A percentile compares a stretch with the other conserved stretches of the same genome.
Conservation (phyloP, 2,329 filamentous ascomycete genomes). For the Exophiala oligosperma region DNA sequence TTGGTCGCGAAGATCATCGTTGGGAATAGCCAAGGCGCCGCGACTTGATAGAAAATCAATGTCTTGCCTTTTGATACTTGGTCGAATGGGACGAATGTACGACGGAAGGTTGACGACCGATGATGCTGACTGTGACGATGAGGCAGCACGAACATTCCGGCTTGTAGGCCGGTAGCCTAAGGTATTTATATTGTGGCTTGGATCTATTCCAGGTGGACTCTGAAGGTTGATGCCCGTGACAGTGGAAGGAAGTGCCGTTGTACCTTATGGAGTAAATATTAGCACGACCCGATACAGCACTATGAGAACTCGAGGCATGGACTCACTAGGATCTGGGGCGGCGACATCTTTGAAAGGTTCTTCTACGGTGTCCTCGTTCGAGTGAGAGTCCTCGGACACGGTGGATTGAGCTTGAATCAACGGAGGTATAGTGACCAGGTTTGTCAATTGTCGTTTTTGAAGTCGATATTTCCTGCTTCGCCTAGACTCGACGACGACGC, state of each 20-base stretch:
- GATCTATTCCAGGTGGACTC: not conserved
- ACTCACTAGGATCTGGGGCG: not conserved
- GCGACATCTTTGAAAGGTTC: not conserved
- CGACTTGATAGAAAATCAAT: conserved; percentile 17
- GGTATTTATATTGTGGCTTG: not conserved
- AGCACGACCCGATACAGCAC: not conserved
- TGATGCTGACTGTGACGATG: not conserved
- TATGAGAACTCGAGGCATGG: not conserved
- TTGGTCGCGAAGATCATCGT: conserved; percentile 69
- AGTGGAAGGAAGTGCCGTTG: not conserved
- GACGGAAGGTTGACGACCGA: conserved; percentile 8
- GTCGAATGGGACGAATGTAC: conserved; percentile 18
- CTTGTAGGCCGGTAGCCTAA: not conserved
- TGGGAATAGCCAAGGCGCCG: conserved; percentile 76
- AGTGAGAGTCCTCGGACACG: not conserved
- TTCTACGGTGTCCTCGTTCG: not conserved
- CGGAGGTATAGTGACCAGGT: conserved; percentile 12
- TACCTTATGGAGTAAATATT: not conserved
- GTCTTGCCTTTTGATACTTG: conserved; percentile 14
- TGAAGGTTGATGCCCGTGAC: not conserved
- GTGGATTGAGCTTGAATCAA: conserved; percentile 17
- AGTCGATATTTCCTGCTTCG: conserved; percentile 25
- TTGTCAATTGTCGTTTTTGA: conserved; percentile 22
- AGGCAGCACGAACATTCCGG: not conserved
- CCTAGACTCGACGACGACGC: conserved; percentile 20